Conservation (phyloP, 345 rosid species). For the Aquilaria sinensis region DNA sequence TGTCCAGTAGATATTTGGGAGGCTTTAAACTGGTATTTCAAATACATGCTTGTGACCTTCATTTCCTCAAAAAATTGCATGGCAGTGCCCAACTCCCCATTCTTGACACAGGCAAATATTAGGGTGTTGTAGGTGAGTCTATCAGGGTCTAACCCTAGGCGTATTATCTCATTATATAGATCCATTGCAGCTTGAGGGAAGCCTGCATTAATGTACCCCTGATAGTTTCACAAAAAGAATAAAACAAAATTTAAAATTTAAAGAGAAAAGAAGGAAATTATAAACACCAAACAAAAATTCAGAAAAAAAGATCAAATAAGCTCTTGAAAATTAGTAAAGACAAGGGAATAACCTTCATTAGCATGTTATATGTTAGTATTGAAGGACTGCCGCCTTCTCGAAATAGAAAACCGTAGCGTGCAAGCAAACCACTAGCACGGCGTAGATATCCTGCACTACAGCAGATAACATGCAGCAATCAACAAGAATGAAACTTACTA, state of each 20-base stretch:
- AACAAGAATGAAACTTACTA: conserved; percentile 4
- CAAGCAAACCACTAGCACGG: conserved; percentile 75
- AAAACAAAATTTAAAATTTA: background rate
- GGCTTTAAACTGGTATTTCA: conserved; percentile 51
- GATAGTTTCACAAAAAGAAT: conserved; percentile 12
- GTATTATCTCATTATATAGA: conserved; percentile 43
- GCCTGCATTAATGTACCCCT: conserved; percentile 55
- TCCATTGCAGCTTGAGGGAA: conserved; percentile 45
- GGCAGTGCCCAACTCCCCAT: conserved; percentile 48
- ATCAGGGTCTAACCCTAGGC: conserved; percentile 54
- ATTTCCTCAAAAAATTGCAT: conserved; percentile 57
- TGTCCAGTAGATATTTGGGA: conserved; percentile 28
- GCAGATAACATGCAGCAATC: conserved; percentile 23
- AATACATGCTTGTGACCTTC: conserved; percentile 62
- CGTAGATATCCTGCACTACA: conserved; percentile 83
- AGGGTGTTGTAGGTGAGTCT: conserved; percentile 59
- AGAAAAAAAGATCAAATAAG: background rate
- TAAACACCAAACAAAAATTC: background rate
- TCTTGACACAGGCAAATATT: conserved; percentile 51
- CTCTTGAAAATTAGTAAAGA: conserved; percentile 5
- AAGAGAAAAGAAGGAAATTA: background rate
- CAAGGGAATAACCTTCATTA: conserved; percentile 57
- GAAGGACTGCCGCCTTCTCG: conserved; percentile 47
- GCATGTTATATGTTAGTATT: conserved; percentile 46
- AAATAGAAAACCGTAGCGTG: conserved; percentile 53